Evolutionary conservation across 192 early-diverging fungal genomes (phyloP).

Genomic region (Geosiphon pyriformis): DNA sequence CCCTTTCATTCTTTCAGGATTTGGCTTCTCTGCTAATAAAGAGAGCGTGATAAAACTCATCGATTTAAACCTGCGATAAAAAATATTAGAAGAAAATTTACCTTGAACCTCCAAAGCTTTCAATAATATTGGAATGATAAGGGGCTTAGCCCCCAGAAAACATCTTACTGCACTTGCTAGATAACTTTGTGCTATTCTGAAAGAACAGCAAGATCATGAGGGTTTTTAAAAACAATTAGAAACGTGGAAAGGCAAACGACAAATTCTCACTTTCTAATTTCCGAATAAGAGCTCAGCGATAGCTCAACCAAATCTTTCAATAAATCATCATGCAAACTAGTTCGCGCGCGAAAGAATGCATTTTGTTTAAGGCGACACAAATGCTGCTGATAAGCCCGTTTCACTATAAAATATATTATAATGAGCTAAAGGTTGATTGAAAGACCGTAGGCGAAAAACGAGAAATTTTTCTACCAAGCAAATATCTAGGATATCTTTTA

Average conservation of each 20-base stretch:
- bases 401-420: constrained; percentile 23
- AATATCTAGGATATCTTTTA: constrained; percentile 50
- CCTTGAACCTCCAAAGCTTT: constrained; percentile 39
- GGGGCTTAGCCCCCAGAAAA: constrained; percentile 44
- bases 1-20: constrained; percentile 63
- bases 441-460: too few relatives aligned
- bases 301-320: constrained; percentile 51
- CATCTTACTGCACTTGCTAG: constrained; percentile 43
- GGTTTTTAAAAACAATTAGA: background rate
- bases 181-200: constrained; percentile 44
- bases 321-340: constrained; percentile 46
- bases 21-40: constrained; percentile 28
- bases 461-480: constrained; percentile 30
- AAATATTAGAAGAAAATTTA: constrained; percentile 21
- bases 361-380: constrained; percentile 53
- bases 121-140: constrained; percentile 44
- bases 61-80: background rate
- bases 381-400: constrained; percentile 49
- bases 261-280: constrained; percentile 50
- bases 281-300: constrained; percentile 49
- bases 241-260: background rate
- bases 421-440: too few relatives aligned
- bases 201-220: background rate
- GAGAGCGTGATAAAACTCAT: too few relatives aligned
- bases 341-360: constrained; percentile 38